A percentile compares a stretch with the other conserved stretches of the same genome.
These are phyloP conservation scores for Podaxis sp. DNA, from an alignment of 768 basidiomycete species.

Conservation along the genomic window DNA sequence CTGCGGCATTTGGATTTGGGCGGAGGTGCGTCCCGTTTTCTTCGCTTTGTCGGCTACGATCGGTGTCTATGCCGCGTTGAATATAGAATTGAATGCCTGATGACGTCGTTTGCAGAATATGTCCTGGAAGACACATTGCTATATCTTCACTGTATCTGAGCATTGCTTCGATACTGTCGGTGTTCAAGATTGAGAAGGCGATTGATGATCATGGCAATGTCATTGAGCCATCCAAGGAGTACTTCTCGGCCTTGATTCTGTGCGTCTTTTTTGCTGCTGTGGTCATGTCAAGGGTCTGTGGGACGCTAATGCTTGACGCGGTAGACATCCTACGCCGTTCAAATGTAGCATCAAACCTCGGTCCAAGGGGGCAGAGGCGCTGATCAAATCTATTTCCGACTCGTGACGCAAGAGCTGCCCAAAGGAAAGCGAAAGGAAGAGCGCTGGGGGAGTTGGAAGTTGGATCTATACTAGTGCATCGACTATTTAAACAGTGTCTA, in stretches of 20 bases:
- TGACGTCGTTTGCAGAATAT: constrained; percentile 17
- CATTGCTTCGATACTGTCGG: constrained; percentile 20
- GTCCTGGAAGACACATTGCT: constrained; percentile 23
- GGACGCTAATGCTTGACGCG: neutral
- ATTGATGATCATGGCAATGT: constrained; percentile 26
- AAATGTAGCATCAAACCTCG: constrained; percentile 28
- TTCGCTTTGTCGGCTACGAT: neutral
- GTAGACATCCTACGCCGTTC: constrained; percentile 26
- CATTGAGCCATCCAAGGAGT: constrained; percentile 26
- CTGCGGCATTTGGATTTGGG: constrained; percentile 25
- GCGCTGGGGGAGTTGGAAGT: neutral
- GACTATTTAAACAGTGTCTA: neutral
- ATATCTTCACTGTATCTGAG: constrained; percentile 21
- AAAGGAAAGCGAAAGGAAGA: neutral
- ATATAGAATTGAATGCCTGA: neutral
- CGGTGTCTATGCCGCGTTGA: neutral
- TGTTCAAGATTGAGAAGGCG: constrained; percentile 24
- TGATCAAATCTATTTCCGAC: constrained; percentile 13
- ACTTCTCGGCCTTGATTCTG: constrained; percentile 28
- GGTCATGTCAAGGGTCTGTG: neutral
- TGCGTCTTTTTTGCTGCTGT: constrained; percentile 13
- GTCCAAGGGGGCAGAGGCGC: constrained; percentile 22
- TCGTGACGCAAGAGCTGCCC: neutral
- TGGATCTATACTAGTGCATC: neutral
- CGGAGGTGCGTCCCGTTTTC: constrained; percentile 16